Conservation (phyloP, 2,329 filamentous ascomycete genomes). For the Exophiala dermatitidis region DNA sequence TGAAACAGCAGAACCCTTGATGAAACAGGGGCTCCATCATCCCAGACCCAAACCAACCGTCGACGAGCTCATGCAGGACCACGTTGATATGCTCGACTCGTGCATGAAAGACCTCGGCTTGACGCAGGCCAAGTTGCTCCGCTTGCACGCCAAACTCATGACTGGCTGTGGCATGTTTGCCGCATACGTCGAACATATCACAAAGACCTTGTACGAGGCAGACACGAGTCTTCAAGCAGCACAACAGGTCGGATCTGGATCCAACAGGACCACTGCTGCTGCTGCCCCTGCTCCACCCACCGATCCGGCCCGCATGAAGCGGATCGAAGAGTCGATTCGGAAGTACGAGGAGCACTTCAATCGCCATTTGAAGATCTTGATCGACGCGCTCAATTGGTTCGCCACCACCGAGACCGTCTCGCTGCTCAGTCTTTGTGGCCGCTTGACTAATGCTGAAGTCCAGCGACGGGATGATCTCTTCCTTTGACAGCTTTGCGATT, state of each 20-base stretch:
- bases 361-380: conserved; percentile 81
- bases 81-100: conserved; percentile 95
- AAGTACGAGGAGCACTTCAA: conserved; percentile 94
- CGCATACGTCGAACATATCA: conserved; percentile 77
- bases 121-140: conserved; percentile 87
- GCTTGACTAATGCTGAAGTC: conserved; percentile 47
- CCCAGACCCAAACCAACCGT: conserved; percentile 62
- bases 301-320: conserved; percentile 57
- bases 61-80: conserved; percentile 97
- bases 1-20: neutral
- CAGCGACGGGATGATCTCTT: conserved; percentile 26
- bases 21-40: conserved; percentile 27
- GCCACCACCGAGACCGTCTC: conserved; percentile 96
- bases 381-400: conserved; percentile 93
- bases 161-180: conserved; percentile 93
- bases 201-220: conserved; percentile 72
- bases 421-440: conserved; percentile 75
- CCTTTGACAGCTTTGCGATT: conserved; percentile 1
- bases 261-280: conserved; percentile 26
- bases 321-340: conserved; percentile 77
- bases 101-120: conserved; percentile 99
- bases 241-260: conserved; percentile 2
- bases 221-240: conserved; percentile 49
- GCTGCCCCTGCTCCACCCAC: conserved; percentile 27
- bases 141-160: conserved; percentile 95